phyloP scores from a whole-genome alignment of 805 yeast species.

The Wickerhamomyces bovis region DNA sequence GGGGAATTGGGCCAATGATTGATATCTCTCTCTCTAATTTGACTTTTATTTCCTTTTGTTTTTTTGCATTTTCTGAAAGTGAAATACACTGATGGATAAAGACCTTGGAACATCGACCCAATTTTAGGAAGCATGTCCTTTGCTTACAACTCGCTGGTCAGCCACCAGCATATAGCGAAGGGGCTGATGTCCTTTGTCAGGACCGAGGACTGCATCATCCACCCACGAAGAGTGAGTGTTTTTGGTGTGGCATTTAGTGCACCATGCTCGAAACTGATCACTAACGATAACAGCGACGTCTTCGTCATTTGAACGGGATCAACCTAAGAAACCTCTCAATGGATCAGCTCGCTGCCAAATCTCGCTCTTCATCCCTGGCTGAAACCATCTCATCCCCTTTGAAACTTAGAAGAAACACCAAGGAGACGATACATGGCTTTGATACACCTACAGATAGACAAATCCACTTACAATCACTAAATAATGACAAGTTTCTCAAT shows the following conservation, averaged over 20 bases:
- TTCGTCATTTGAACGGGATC: constrained; percentile 17
- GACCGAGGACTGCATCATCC: constrained; percentile 12
- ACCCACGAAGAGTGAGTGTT: constrained; percentile 14
- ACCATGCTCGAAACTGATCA: neutral
- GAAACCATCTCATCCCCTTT: neutral
- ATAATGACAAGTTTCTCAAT: constrained; percentile 24
- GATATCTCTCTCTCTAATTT: neutral
- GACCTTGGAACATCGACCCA: neutral
- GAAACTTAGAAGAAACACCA: constrained; percentile 10
- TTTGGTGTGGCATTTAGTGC: neutral
- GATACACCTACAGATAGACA: constrained; percentile 21
- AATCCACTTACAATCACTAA: constrained; percentile 23
- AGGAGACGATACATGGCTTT: constrained; percentile 9
- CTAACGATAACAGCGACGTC: constrained; percentile 14
- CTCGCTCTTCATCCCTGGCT: neutral
- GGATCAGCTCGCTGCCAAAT: neutral
- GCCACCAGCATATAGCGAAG: neutral
- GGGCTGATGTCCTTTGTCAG: constrained; percentile 3
- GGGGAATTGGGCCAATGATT: neutral
- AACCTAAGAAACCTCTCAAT: constrained; percentile 15
- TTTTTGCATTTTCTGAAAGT: neutral
- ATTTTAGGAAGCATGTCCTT: neutral
- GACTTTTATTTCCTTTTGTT: neutral
- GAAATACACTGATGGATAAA: neutral
- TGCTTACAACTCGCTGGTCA: neutral